Base-by-base conservation (phyloP, 331 rosid species). In the Rhamnella rubrinervis region DNA sequence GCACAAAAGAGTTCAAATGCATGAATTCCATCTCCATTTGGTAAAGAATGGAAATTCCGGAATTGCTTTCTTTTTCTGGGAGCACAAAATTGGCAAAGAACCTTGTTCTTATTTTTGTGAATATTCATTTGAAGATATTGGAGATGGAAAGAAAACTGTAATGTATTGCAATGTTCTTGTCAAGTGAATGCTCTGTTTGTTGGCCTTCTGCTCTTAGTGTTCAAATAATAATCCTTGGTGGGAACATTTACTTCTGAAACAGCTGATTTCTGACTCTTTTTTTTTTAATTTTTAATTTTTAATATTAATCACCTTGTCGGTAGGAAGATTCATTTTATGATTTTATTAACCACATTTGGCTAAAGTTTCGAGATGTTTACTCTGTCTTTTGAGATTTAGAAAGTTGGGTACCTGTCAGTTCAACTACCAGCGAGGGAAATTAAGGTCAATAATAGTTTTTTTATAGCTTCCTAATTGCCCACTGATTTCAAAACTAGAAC, bases 111-210 rank as follows among this genome's bases (percentile, higher is more conserved):
- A 65, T 76, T 55, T 31, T 50, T 88, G 89, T 83, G 90, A 82
- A 84, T 84, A 88, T 81, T 68, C 68, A 62, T 81, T 88, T 83
- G 79, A 65, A 72, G 85, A 68, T 63, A 71, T 77, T 73, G 62
- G 79, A 77, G 81, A 78, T 77, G 74, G 73, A 60, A 39, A 62
- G 18, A 18, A 15, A 55, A 58, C 71, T 76, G 82, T 74, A 69
- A 31, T 58, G 70, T 74, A 61, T 61, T 73, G 46, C 70, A 38
- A 40, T 70, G 71, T 53, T 53, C 46, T 66, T 69, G 52, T 63
- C 28, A 31, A 57, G 68, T 63, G 73, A 79, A 61, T 65, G 76
- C 59, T 73, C 74, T 67, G 68, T 73, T 69, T 74, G 67, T 71
- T 79, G 68, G 68, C 68, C 50, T 72, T 60, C 65, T 35, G 39